Base-by-base conservation (phyloP, 164 flowering plant species). In the Pachysandra terminalis region DNA sequence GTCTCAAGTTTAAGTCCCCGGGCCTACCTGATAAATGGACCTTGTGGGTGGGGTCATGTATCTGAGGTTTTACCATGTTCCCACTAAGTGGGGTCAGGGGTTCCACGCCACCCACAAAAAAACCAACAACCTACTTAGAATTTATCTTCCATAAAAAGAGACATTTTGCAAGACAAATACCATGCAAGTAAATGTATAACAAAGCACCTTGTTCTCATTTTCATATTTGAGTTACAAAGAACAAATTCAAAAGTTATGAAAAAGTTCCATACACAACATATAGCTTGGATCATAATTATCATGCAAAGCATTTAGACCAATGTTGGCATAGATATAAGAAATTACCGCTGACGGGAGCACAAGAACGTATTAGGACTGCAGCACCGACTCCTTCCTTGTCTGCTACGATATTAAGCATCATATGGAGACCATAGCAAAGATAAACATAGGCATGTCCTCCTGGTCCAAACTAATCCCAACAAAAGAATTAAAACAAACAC, bases 391-490 rank as follows among this genome's bases (percentile, higher is more conserved):
- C 99, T 79, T 89, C 89, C 79, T 86, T 88, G 76, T 95, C 99
- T 32, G 98, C 99, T 49, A 95, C 98, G 67, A 92, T 77, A 77
- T 96, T 93, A 53, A 96, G 93, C 98, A 96, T 96, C 26, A 71
- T 81, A 78, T 96, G 98, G 61, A 90, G 85, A 64, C 98, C 98
- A 76, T 93, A 96, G 79, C 99, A 96, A 45, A 92, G 86, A 72
- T 96, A 92, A n/a, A 90, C 95, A 83, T 96, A 96, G 0, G 97
- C 93, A 78, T 87, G 96, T 28, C 99, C 99, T 52, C 98, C 98
- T 28, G 86, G 86, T 71, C 96, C 98, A 86, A 96, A 93, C 99
- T 96, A 69, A 67, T 24, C 16, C 55, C 24, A 23, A 35, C 37
- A 17, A 14, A 32, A 3, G 55, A 41, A 27, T 3, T 17, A 56